Evolutionary conservation across 2,329 filamentous ascomycete species (phyloP).

Genomic region (Leptodontidium sp.): DNA sequence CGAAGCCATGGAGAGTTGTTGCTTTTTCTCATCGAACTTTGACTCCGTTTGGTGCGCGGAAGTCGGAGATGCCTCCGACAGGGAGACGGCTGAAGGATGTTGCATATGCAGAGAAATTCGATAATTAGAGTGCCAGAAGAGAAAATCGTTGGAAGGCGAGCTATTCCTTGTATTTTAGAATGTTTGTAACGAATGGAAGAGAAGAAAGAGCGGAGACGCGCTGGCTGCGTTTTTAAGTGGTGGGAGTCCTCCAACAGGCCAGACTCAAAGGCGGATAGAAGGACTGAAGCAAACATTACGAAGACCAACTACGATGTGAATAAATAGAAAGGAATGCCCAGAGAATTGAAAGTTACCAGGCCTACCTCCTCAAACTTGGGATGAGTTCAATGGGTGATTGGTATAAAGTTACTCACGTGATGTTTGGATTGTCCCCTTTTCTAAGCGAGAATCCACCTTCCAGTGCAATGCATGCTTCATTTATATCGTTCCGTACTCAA

Average conservation of each 20-base stretch:
- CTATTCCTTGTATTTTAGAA: not conserved
- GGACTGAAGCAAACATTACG: constrained; percentile 8
- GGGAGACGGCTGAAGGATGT: not conserved
- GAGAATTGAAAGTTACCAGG: not conserved
- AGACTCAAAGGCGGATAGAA: not conserved
- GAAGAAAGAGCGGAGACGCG: not conserved
- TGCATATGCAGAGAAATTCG: not conserved
- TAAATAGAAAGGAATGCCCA: not conserved
- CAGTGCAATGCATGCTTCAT: too few species aligned
- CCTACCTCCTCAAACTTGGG: not conserved
- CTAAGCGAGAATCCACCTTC: not conserved
- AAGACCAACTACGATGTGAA: not conserved
- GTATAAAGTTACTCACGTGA: not conserved
- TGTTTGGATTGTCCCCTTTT: not conserved
- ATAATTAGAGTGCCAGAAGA: not conserved
- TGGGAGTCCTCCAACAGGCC: not conserved
- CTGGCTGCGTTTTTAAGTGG: not conserved
- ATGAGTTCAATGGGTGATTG: not conserved
- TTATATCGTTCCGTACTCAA: too few species aligned
- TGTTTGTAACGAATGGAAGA: constrained; percentile 1
- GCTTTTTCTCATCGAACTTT: not conserved
- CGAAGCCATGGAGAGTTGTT: not conserved
- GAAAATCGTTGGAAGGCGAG: not conserved
- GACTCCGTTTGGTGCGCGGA: constrained; percentile 6
- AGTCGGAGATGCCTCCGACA: not conserved